Conservation (phyloP, 176 grass and related monocot species). For the Areca catechu region DNA sequence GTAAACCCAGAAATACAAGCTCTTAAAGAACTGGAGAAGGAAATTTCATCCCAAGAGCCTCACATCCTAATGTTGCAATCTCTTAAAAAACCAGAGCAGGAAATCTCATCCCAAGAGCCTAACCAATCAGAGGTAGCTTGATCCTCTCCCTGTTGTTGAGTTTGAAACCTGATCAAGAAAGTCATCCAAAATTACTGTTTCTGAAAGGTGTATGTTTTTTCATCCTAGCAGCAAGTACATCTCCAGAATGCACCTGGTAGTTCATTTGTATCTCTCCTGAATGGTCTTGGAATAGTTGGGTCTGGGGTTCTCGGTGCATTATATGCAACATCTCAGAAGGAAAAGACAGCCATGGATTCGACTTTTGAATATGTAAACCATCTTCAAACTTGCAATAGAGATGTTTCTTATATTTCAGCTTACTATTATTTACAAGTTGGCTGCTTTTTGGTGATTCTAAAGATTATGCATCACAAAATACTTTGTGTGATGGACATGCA, state of each 20-base stretch:
- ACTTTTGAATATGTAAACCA: conserved; percentile 76
- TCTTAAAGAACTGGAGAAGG: conserved; percentile 8
- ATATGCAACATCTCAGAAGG: conserved; percentile 69
- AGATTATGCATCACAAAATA: no score
- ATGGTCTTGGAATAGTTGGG: conserved; percentile 50
- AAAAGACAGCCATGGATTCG: conserved; percentile 63
- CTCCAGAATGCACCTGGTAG: conserved; percentile 42
- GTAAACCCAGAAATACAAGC: neutral
- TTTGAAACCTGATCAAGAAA: neutral
- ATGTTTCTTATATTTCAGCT: conserved; percentile 9
- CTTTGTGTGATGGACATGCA: no score
- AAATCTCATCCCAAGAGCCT: conserved; percentile 15
- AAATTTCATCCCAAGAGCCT: conserved; percentile 17
- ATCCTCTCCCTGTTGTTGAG: neutral
- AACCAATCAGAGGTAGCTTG: conserved; percentile 20
- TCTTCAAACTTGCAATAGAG: conserved; percentile 34
- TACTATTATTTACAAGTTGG: no score
- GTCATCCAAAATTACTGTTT: no score
- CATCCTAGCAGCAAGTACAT: conserved; percentile 3
- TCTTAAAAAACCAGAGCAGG: conserved; percentile 15
- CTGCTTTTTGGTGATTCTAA: no score
- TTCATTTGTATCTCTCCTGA: conserved; percentile 47
- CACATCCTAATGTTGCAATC: conserved; percentile 6
- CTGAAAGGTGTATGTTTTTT: neutral
- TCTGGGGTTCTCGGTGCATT: conserved; percentile 81